Base-by-base conservation (phyloP, 2,329 filamentous ascomycete species). In the Aureobasidium melanogenum region DNA sequence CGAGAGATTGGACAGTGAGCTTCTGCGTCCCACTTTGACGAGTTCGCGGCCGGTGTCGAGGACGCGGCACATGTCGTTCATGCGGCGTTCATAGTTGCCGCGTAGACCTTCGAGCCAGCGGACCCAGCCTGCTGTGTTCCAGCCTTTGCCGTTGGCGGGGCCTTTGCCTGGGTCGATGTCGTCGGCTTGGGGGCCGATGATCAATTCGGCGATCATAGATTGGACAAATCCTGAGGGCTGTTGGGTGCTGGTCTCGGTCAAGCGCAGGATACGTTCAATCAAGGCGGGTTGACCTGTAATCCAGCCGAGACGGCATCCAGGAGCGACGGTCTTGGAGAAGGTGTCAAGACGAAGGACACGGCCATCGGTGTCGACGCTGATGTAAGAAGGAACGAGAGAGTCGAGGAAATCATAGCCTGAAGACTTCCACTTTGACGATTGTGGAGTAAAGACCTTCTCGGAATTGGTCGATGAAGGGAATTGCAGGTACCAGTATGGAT, bases 401-500 rank as follows among this genome's bases (percentile, higher is more conserved):
- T 96, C 91, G 60, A 97, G 77, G 75, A 92, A 97, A 1, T 82
- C 77, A 68, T 85, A 93, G 10, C 90, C 90, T 0, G 85, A 79
- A 5, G 81, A 83, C 46, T 76, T 81, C 69, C 74, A 77, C 61
- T 75, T 74, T n/a, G 52, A 58, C 10, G 43, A 52, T 17, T 44
- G 34, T 3, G 61, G 54, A 3, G 43, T 52, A 19, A 59, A 52
- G 51, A 51, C 43, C 55, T 73, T 70, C 8, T 67, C 63, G 64
- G 67, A 38, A 8, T 77, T 70, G 9, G 76, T 82, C 0, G 88
- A 86, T 0, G 88, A 88, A 0, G 91, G 90, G 73, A 84, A 97
- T 72, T 97, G 93, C 9, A 97, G 80, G 73, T 94, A 93, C 89
- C 91, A 97, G 77, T 97, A 97, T 6, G 93, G 93, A 64, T 97